These are phyloP conservation scores for Russula brevipes DNA, from an alignment of 768 basidiomycete species.

Conservation along the genomic window DNA sequence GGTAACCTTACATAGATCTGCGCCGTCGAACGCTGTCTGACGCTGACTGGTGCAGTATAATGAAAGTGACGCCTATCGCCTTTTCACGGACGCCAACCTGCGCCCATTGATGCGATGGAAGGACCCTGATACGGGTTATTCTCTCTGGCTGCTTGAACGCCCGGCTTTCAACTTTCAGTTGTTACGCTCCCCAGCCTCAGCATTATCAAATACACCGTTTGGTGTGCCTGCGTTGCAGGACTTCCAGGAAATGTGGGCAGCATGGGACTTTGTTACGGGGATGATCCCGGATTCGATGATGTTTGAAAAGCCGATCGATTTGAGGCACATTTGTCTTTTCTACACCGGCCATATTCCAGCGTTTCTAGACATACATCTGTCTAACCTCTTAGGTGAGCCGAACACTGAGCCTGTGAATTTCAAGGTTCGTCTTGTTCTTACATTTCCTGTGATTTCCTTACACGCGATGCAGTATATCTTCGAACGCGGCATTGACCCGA, in stretches of 20 bases:
- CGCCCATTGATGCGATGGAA: conserved; percentile 84
- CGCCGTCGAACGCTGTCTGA: not conserved
- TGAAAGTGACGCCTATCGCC: conserved; percentile 54
- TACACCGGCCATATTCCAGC: conserved; percentile 92
- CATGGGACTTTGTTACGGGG: conserved; percentile 82
- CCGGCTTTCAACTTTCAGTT: conserved; percentile 75
- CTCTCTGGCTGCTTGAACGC: conserved; percentile 87
- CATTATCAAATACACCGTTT: conserved; percentile 42
- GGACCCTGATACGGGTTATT: conserved; percentile 65
- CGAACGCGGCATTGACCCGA: conserved; percentile 94
- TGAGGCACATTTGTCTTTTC: conserved; percentile 96
- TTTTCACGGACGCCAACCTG: conserved; percentile 75
- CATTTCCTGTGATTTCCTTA: not conserved
- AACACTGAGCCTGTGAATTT: conserved; percentile 82
- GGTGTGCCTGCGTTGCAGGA: conserved; percentile 69
- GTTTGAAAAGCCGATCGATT: conserved; percentile 84
- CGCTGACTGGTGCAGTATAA: conserved; percentile 57
- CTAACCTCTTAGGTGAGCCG: conserved; percentile 64
- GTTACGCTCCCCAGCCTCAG: conserved; percentile 38
- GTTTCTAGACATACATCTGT: conserved; percentile 88
- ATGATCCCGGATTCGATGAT: conserved; percentile 90
- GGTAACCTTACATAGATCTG: conserved; percentile 39
- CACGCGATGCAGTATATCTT: conserved; percentile 54
- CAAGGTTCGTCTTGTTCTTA: conserved; percentile 43
- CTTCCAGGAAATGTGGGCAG: conserved; percentile 80